phyloP scores from a whole-genome alignment of 768 basidiomycete genomes.

The Podaxis pistillaris region DNA sequence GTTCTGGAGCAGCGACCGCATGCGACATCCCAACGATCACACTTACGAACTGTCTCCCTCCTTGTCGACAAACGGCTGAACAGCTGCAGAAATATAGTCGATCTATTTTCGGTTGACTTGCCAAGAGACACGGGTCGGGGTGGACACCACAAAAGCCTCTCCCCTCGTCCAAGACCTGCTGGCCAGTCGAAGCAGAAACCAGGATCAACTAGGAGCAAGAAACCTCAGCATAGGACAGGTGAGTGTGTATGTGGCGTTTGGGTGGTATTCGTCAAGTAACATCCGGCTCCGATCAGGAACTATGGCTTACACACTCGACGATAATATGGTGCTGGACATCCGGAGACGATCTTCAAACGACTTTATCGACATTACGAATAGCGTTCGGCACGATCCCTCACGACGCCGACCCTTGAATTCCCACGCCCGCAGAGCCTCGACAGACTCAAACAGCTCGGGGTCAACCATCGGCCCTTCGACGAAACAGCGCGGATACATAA shows the following conservation, averaged over 20 bases:
- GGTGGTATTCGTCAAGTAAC: too few species aligned
- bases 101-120: constrained; percentile 8
- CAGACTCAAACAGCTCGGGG: constrained; percentile 25
- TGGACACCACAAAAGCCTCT: background rate
- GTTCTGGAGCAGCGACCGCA: constrained; percentile 1
- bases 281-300: background rate
- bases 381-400: constrained; percentile 13
- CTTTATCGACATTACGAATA: constrained; percentile 11
- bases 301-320: background rate
- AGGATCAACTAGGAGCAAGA: background rate
- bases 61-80: constrained; percentile 5
- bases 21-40: constrained; percentile 8
- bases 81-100: constrained; percentile 7
- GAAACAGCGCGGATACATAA: background rate
- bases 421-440: constrained; percentile 27
- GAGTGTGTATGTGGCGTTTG: background rate
- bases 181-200: background rate
- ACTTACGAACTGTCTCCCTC: constrained; percentile 4
- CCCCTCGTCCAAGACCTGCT: background rate
- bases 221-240: constrained; percentile 1
- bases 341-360: constrained; percentile 15
- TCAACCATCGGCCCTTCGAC: constrained; percentile 28
- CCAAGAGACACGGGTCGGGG: background rate
- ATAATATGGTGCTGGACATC: constrained; percentile 22
- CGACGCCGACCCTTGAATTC: constrained; percentile 34